phyloP scores from a whole-genome alignment of 148 eudicot species.

The Amaranthus palmeri region DNA sequence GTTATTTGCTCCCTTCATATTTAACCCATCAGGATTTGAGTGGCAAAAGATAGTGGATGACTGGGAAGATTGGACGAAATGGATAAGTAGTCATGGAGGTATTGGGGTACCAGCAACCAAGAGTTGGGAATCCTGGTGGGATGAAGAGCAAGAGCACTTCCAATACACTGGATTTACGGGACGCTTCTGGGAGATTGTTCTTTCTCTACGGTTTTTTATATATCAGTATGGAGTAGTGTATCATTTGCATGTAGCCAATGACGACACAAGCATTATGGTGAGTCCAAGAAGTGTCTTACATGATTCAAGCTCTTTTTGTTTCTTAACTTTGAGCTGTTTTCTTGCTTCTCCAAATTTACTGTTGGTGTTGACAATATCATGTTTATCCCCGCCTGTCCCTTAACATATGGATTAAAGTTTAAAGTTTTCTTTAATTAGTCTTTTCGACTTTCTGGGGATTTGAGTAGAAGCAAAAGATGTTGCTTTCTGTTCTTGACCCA shows the following conservation, averaged over 20 bases:
- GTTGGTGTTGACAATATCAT: not conserved
- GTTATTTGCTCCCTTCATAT: constrained; percentile 71
- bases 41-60: constrained; percentile 89
- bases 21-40: constrained; percentile 84
- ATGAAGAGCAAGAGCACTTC: constrained; percentile 75
- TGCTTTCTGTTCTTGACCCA: no score
- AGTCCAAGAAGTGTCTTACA: constrained; percentile 15
- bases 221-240: constrained; percentile 79
- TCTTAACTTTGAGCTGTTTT: constrained; percentile 3
- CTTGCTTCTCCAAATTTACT: not conserved
- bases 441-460: no score
- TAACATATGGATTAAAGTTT: no score
- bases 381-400: no score
- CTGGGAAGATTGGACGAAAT: constrained; percentile 74
- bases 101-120: constrained; percentile 71
- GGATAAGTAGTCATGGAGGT: constrained; percentile 72
- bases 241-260: constrained; percentile 60
- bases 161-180: constrained; percentile 48
- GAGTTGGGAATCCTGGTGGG: constrained; percentile 97
- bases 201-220: constrained; percentile 55
- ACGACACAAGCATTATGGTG: constrained; percentile 57
- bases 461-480: no score
- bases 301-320: not conserved
- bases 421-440: no score
- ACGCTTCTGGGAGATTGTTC: constrained; percentile 51